Evolutionary conservation across 129 eudicot genomes (phyloP).

Genomic region (Flaveria trinervia): DNA sequence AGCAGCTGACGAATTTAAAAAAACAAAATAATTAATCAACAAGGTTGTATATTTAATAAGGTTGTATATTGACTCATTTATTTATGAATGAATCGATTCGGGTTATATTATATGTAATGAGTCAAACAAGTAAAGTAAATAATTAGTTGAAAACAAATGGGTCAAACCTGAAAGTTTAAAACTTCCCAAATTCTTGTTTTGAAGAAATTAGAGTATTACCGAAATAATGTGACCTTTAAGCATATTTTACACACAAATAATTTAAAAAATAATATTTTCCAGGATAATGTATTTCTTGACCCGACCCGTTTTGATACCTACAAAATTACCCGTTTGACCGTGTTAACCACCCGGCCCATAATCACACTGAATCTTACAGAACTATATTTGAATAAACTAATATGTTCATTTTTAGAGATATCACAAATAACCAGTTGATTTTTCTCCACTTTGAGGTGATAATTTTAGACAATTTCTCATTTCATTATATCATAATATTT

Average conservation of each 20-base stretch:
- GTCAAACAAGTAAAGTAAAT: background rate
- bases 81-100: background rate
- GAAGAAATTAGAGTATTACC: background rate
- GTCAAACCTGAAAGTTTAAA: background rate
- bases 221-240: background rate
- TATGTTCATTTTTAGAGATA: background rate
- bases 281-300: background rate
- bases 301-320: background rate
- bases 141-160: background rate
- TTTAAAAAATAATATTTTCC: background rate
- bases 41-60: background rate
- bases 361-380: background rate
- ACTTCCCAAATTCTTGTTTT: background rate
- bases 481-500: background rate
- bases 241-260: background rate
- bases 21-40: conserved; percentile 12
- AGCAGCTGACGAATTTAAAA: conserved; percentile 38
- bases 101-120: background rate
- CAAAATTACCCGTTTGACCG: background rate
- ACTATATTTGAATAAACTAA: background rate
- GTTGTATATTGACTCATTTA: background rate
- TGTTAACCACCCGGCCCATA: background rate
- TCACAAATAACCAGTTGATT: background rate
- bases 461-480: background rate
- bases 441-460: background rate